Conservation (phyloP, 805 yeast genomes). For the Suhomyces emberorum region DNA sequence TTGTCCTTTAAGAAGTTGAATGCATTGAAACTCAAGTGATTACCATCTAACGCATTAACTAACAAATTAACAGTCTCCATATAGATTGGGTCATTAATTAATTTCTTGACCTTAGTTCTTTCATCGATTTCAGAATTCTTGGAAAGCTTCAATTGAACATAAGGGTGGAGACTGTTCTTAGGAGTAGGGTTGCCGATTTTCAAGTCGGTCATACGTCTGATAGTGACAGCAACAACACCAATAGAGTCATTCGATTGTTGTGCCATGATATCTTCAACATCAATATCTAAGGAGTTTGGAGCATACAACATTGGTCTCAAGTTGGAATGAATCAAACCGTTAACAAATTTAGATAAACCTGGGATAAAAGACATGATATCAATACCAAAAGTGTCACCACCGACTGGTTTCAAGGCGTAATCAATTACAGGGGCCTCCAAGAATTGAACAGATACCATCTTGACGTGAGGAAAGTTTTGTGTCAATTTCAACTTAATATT, state of each 20-base stretch:
- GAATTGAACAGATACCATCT: conserved; percentile 65
- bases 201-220: conserved; percentile 51
- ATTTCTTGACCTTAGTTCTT: conserved; percentile 56
- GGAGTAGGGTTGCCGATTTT: conserved; percentile 44
- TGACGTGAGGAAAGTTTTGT: conserved; percentile 74
- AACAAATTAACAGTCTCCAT: conserved; percentile 62
- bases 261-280: conserved; percentile 69
- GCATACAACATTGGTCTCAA: conserved; percentile 79
- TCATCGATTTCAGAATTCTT: conserved; percentile 43
- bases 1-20: conserved; percentile 51
- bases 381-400: conserved; percentile 84
- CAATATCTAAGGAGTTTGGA: conserved; percentile 74
- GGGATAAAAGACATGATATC: conserved; percentile 85
- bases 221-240: conserved; percentile 65
- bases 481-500: conserved; percentile 59
- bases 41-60: conserved; percentile 54
- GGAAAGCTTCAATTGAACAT: conserved; percentile 40
- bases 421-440: conserved; percentile 78
- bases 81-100: conserved; percentile 58
- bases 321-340: conserved; percentile 62
- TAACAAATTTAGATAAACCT: conserved; percentile 71
- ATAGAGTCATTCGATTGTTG: conserved; percentile 62
- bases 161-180: conserved; percentile 49
- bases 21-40: conserved; percentile 49
- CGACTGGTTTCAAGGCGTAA: conserved; percentile 79